Conservation (phyloP, 2,329 filamentous ascomycete species). For the Aspergillus caelatus region DNA sequence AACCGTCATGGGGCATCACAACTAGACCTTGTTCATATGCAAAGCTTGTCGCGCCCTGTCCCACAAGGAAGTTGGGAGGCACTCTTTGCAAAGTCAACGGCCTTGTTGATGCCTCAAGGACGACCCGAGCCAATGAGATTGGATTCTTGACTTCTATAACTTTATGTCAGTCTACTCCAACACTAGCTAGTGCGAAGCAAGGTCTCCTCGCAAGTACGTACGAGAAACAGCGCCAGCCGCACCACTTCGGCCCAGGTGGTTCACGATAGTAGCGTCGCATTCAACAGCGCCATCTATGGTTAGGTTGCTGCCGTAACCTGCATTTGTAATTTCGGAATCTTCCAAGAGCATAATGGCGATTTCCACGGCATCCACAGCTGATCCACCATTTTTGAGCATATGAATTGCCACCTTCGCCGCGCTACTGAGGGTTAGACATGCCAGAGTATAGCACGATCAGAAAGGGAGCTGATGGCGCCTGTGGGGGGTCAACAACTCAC, state of each 20-base stretch:
- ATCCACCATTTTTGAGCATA: conserved; percentile 74
- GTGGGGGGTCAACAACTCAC: conserved; percentile 57
- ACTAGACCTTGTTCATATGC: conserved; percentile 76
- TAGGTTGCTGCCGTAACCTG: conserved; percentile 93
- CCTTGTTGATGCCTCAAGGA: conserved; percentile 76
- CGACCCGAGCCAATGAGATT: conserved; percentile 79
- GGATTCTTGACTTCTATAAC: conserved; percentile 74
- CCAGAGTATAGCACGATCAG: not conserved
- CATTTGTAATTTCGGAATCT: conserved; percentile 94
- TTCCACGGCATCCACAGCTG: conserved; percentile 86
- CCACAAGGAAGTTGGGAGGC: conserved; percentile 88
- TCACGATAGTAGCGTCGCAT: conserved; percentile 90
- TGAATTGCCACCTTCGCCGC: conserved; percentile 84
- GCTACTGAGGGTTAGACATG: conserved; percentile 49
- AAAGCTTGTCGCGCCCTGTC: conserved; percentile 83
- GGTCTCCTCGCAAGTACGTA: conserved; percentile 50
- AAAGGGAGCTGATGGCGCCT: not conserved
- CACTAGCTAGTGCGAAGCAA: not conserved
- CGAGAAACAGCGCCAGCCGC: conserved; percentile 89
- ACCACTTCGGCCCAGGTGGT: conserved; percentile 87
- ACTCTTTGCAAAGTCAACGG: conserved; percentile 84
- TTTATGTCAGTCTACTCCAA: conserved; percentile 1
- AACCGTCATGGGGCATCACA: conserved; percentile 70
- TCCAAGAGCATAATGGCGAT: conserved; percentile 85
- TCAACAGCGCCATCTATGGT: conserved; percentile 89